Evolutionary conservation across 2,329 filamentous ascomycete genomes (phyloP).

Genomic region (Botrytis squamosa): DNA sequence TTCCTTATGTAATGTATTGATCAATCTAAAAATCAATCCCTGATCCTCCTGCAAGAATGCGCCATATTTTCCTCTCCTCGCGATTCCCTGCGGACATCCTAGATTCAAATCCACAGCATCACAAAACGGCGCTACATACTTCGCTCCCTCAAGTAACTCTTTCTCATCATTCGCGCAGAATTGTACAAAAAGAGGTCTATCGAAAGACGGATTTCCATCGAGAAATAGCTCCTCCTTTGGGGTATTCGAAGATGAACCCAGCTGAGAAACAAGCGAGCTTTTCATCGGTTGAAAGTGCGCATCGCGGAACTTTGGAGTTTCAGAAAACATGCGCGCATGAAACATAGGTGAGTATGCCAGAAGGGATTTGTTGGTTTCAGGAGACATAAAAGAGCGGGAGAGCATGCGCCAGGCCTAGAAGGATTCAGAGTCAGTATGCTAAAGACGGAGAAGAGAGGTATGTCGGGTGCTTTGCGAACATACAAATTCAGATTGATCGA

Average conservation of each 20-base stretch:
- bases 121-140: constrained; percentile 78
- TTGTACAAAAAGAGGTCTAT: constrained; percentile 91
- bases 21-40: constrained; percentile 75
- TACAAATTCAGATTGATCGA: constrained; percentile 97
- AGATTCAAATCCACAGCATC: constrained; percentile 95
- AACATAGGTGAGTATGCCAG: constrained; percentile 96
- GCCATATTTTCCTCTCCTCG: constrained; percentile 85
- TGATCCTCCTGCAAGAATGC: constrained; percentile 94
- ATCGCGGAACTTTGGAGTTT: constrained; percentile 72
- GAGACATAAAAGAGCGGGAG: constrained; percentile 83
- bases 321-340: constrained; percentile 83
- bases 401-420: constrained; percentile 91
- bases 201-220: constrained; percentile 81
- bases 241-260: constrained; percentile 29
- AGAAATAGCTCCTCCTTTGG: constrained; percentile 54
- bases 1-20: constrained; percentile 76
- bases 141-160: constrained; percentile 76
- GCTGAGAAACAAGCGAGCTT: constrained; percentile 37
- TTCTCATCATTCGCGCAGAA: constrained; percentile 90
- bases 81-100: constrained; percentile 95
- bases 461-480: constrained; percentile 39
- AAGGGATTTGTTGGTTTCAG: constrained; percentile 61
- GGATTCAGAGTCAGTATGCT: constrained; percentile 18
- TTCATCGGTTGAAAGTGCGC: constrained; percentile 70
- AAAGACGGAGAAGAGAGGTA: neutral